Evolutionary conservation across 352 stramenopile species (phyloP).

Genomic region (Phytophthora multivora): DNA sequence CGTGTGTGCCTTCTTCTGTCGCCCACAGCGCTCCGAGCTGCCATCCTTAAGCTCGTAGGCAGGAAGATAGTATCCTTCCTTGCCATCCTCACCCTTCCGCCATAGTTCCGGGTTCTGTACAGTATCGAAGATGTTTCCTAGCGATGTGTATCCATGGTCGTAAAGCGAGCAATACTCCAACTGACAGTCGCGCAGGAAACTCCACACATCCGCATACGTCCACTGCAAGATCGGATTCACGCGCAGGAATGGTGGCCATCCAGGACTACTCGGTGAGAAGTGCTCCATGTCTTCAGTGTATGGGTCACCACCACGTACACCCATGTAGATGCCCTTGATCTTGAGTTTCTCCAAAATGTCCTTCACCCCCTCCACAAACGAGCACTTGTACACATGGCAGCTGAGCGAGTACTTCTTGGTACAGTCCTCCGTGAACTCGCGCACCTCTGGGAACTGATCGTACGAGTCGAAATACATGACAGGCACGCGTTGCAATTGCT

Average conservation of each 20-base stretch:
- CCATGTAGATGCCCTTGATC: slow-evolving; percentile 92
- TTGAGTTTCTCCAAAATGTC: slow-evolving; percentile 85
- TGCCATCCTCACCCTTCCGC: slow-evolving; percentile 58
- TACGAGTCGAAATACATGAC: slow-evolving; percentile 97
- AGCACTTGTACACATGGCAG: slow-evolving; percentile 86
- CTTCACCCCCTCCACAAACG: slow-evolving; percentile 94
- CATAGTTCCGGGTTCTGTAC: slow-evolving; percentile 93
- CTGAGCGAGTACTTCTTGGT: slow-evolving; percentile 57
- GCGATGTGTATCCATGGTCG: slow-evolving; percentile 92
- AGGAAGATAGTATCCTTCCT: slow-evolving; percentile 70
- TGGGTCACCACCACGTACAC: slow-evolving; percentile 91
- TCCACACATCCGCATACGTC: slow-evolving; percentile 96
- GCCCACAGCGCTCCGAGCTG: slow-evolving; percentile 70
- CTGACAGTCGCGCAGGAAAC: slow-evolving; percentile 88
- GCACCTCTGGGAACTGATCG: slow-evolving; percentile 95
- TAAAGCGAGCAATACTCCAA: slow-evolving; percentile 92
- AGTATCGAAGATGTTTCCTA: slow-evolving; percentile 96
- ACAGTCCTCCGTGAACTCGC: slow-evolving; percentile 86
- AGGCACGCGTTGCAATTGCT: slow-evolving; percentile 58
- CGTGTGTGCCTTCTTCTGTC: slow-evolving; percentile 77
- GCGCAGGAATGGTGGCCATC: slow-evolving; percentile 96
- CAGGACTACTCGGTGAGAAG: slow-evolving; percentile 84
- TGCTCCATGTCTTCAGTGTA: slow-evolving; percentile 90
- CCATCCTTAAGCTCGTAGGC: slow-evolving; percentile 75
- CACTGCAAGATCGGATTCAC: slow-evolving; percentile 98